Conservation (phyloP, 2,329 filamentous ascomycete species). For the Pestalotiopsis sp. region DNA sequence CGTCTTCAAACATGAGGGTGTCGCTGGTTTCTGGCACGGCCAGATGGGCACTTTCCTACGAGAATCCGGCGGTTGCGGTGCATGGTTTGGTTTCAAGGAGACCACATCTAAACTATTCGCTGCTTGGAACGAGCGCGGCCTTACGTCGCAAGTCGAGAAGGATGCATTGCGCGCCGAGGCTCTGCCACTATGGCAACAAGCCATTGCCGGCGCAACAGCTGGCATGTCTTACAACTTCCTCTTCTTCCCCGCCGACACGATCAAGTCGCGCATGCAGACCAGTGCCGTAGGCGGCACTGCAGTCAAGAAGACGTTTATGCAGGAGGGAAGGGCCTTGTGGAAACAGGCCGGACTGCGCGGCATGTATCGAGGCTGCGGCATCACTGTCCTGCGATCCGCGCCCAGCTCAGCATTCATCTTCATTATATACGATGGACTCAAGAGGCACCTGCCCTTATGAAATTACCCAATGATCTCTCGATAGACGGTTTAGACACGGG, state of each 20-base stretch:
- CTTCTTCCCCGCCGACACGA: constrained; percentile 95
- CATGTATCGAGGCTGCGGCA: constrained; percentile 91
- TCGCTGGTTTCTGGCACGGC: constrained; percentile 91
- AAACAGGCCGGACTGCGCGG: constrained; percentile 79
- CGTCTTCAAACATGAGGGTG: constrained; percentile 80
- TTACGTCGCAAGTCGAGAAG: constrained; percentile 41
- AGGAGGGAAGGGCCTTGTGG: constrained; percentile 77
- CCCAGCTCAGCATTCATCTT: constrained; percentile 99
- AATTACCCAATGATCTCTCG: neutral
- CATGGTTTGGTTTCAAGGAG: constrained; percentile 95
- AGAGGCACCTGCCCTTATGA: constrained; percentile 62
- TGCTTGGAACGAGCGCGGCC: constrained; percentile 50
- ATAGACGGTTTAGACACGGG: neutral
- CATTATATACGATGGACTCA: constrained; percentile 88
- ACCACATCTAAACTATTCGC: constrained; percentile 75
- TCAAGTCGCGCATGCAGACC: constrained; percentile 98
- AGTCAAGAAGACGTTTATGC: constrained; percentile 65
- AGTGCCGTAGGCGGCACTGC: constrained; percentile 65
- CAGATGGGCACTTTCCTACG: constrained; percentile 92
- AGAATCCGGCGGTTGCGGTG: constrained; percentile 89
- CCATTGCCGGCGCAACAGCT: constrained; percentile 82
- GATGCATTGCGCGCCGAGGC: constrained; percentile 49
- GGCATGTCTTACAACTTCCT: constrained; percentile 96
- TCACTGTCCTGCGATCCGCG: constrained; percentile 84
- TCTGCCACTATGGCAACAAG: constrained; percentile 84